Evolutionary conservation across 768 basidiomycete genomes (phyloP).

Genomic region (Boletus huronensis): DNA sequence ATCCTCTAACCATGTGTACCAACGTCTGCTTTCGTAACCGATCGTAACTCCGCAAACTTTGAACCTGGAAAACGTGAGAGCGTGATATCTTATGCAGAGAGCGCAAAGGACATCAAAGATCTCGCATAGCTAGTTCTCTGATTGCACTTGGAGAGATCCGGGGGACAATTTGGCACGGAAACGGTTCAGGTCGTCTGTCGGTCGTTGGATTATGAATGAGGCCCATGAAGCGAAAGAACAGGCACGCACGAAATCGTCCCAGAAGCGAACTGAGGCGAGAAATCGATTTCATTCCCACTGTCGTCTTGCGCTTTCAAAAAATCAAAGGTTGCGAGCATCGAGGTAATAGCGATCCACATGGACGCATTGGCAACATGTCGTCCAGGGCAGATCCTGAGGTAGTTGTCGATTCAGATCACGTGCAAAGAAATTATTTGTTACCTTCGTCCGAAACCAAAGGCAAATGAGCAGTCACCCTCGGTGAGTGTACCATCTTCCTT

Average conservation of each 20-base stretch:
- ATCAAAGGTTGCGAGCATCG: conserved; percentile 25
- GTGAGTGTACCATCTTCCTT: conserved; percentile 16
- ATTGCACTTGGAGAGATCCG: conserved; percentile 7
- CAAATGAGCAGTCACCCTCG: conserved; percentile 1
- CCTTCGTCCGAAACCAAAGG: conserved; percentile 29
- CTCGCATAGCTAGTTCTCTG: conserved; percentile 11
- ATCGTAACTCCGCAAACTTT: neutral
- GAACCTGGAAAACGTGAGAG: neutral
- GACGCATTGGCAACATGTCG: conserved; percentile 21
- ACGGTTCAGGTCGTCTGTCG: conserved; percentile 21
- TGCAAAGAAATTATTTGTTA: neutral
- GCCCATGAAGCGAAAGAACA: neutral
- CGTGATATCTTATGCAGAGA: neutral
- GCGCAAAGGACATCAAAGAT: neutral
- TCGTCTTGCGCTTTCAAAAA: conserved; percentile 24
- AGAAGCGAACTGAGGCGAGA: conserved; percentile 21
- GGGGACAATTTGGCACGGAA: conserved; percentile 22
- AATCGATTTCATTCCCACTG: conserved; percentile 19
- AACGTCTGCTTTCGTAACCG: neutral
- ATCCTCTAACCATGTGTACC: neutral
- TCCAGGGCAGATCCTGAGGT: conserved; percentile 23
- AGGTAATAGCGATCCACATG: conserved; percentile 24
- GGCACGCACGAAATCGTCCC: conserved; percentile 20
- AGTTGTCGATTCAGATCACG: neutral
- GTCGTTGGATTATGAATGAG: neutral